These are phyloP conservation scores for Wallacemonas sp. DNA, from an alignment of 208 protist species.

Conservation along the genomic window DNA sequence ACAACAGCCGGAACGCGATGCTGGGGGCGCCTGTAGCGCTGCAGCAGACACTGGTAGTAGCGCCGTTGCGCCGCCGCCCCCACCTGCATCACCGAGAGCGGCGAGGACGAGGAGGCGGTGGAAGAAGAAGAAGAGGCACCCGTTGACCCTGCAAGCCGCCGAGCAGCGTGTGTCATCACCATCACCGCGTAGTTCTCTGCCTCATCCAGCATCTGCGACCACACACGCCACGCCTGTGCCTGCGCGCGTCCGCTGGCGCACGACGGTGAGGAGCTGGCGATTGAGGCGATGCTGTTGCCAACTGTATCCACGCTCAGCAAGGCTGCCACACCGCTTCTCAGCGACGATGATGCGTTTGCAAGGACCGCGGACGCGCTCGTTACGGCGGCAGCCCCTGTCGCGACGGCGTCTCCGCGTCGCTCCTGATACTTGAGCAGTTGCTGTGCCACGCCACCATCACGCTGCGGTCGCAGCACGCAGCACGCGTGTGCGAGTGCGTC, in stretches of 20 bases:
- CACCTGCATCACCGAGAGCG: neutral
- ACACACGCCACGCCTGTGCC: neutral
- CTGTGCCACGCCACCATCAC: neutral
- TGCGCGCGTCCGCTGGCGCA: neutral
- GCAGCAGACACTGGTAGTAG: neutral
- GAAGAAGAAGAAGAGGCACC: too few species aligned
- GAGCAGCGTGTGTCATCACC: neutral
- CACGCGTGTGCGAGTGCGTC: slow-evolving; percentile 6
- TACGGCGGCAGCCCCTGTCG: neutral
- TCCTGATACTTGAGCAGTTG: slow-evolving; percentile 1
- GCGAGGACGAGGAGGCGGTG: too few species aligned
- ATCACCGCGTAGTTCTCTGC: slow-evolving; percentile 1
- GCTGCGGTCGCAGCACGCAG: neutral
- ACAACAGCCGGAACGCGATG: slow-evolving; percentile 34
- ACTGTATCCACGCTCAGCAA: too few species aligned
- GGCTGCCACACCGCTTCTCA: too few species aligned
- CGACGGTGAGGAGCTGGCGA: neutral
- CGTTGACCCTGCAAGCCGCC: too few species aligned
- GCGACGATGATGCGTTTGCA: too few species aligned
- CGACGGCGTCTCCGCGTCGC: neutral
- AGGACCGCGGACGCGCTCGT: neutral
- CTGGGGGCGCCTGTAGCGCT: slow-evolving; percentile 8
- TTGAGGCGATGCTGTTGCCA: neutral
- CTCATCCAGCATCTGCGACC: slow-evolving; percentile 5
- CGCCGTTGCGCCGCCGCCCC: neutral